These are phyloP conservation scores for Flaveria trinervia DNA, from an alignment of 129 eudicot species.

Conservation along the genomic window DNA sequence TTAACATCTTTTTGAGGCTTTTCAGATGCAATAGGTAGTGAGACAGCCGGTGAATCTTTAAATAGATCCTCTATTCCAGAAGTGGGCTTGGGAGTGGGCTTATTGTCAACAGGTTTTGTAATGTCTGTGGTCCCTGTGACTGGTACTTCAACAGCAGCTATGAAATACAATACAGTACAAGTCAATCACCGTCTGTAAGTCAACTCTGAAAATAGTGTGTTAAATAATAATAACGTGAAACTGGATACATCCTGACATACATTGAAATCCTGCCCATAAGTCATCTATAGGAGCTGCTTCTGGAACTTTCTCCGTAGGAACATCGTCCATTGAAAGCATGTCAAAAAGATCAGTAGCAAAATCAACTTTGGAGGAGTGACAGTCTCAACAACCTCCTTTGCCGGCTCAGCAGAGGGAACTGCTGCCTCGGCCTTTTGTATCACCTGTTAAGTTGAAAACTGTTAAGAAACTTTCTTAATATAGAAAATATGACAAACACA, in stretches of 20 bases:
- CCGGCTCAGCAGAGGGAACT: conserved; percentile 45
- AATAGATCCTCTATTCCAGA: conserved; percentile 47
- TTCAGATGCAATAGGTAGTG: conserved; percentile 38
- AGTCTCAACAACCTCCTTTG: conserved; percentile 54
- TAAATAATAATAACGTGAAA: neutral
- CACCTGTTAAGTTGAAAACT: conserved; percentile 40
- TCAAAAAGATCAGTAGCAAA: conserved; percentile 92
- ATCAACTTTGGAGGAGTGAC: conserved; percentile 70
- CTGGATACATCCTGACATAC: conserved; percentile 39
- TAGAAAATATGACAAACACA: conserved; percentile 12
- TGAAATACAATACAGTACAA: conserved; percentile 18
- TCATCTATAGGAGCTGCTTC: conserved; percentile 67
- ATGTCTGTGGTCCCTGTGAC: conserved; percentile 35
- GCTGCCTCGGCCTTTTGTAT: conserved; percentile 56
- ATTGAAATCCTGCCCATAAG: conserved; percentile 96
- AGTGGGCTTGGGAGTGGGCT: conserved; percentile 29
- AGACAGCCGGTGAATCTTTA: conserved; percentile 58
- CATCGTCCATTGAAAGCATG: conserved; percentile 89
- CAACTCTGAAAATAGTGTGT: conserved; percentile 8
- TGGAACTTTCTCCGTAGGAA: conserved; percentile 60
- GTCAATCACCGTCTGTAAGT: conserved; percentile 17
- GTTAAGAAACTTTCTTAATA: conserved; percentile 8
- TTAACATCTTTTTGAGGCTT: conserved; percentile 87
- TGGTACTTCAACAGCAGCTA: conserved; percentile 79
- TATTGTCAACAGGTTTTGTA: conserved; percentile 41